Percentiles rank a stretch among this genome's conserved stretches.
These are phyloP conservation scores for Fusarium sororula DNA, from an alignment of 2,329 filamentous ascomycete species.

Conservation along the genomic window DNA sequence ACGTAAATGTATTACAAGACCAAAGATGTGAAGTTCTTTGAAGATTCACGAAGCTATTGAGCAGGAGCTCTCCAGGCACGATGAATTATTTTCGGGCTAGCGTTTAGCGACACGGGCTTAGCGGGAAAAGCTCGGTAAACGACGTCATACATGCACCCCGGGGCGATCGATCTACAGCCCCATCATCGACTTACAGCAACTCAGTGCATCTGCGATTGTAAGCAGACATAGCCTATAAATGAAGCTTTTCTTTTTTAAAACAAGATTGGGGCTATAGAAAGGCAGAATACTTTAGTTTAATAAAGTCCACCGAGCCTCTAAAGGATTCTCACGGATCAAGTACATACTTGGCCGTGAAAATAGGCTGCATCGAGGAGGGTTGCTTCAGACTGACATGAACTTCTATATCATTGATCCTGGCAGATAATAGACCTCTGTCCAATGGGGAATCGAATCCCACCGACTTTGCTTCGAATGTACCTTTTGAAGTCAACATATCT, in stretches of 20 bases:
- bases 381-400: not conserved
- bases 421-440: not conserved
- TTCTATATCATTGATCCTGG: not conserved
- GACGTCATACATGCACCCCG: slow-evolving; percentile 24
- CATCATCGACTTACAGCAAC: not conserved
- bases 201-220: not conserved
- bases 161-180: not conserved
- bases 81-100: slow-evolving; percentile 21
- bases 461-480: fast-evolving
- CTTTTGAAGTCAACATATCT: fast-evolving
- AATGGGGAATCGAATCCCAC: fast-evolving
- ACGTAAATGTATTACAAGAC: fast-evolving
- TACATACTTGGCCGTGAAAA: not conserved
- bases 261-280: not conserved
- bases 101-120: not conserved
- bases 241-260: fast-evolving
- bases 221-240: not conserved
- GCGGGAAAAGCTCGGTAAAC: slow-evolving; percentile 26
- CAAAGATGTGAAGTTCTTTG: not conserved
- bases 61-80: slow-evolving; percentile 26
- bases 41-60: slow-evolving; percentile 15
- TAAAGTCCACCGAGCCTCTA: fast-evolving
- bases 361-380: not conserved
- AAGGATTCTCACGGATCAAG: not conserved
- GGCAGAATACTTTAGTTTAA: fast-evolving